Percentiles rank a stretch among this genome's conserved stretches.
phyloP scores from a whole-genome alignment of 202 grass and related monocot genomes.

The Brachypodium distachyon region DNA sequence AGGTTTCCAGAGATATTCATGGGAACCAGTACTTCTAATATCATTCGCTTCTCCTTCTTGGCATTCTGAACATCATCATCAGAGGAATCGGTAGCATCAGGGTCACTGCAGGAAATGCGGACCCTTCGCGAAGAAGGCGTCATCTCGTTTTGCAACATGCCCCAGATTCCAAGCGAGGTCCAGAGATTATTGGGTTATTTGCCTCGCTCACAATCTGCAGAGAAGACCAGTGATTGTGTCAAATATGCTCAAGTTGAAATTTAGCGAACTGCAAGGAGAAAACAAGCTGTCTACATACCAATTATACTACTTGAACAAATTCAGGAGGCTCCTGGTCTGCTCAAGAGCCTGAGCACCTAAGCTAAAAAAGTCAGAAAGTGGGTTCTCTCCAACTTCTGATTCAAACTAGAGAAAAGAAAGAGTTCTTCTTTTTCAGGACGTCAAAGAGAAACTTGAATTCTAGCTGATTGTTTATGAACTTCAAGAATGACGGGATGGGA shows the following conservation, averaged over 20 bases:
- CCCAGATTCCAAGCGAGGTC: neutral
- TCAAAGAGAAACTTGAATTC: neutral
- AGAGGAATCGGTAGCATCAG: slow-evolving; percentile 65
- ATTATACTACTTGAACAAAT: slow-evolving; percentile 2
- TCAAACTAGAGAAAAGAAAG: neutral
- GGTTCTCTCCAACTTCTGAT: slow-evolving; percentile 9
- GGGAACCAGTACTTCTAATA: slow-evolving; percentile 12
- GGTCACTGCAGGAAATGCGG: slow-evolving; percentile 55
- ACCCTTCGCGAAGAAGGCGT: slow-evolving; percentile 14
- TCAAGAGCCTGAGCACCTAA: neutral
- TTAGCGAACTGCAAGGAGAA: neutral
- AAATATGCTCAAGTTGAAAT: neutral
- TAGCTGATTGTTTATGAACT: neutral
- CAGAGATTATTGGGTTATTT: neutral
- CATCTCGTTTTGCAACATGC: neutral
- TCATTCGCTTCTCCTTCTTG: slow-evolving; percentile 28
- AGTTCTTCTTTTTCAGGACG: neutral
- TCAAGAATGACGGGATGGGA: neutral
- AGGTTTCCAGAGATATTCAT: neutral
- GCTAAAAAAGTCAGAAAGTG: neutral
- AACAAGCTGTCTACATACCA: slow-evolving; percentile 5
- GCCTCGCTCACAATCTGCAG: neutral
- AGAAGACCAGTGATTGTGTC: neutral
- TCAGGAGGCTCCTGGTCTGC: neutral
- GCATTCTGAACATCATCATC: slow-evolving; percentile 6